These are phyloP conservation scores for Russula sp. DNA, from an alignment of 768 basidiomycete species.

Conservation along the genomic window DNA sequence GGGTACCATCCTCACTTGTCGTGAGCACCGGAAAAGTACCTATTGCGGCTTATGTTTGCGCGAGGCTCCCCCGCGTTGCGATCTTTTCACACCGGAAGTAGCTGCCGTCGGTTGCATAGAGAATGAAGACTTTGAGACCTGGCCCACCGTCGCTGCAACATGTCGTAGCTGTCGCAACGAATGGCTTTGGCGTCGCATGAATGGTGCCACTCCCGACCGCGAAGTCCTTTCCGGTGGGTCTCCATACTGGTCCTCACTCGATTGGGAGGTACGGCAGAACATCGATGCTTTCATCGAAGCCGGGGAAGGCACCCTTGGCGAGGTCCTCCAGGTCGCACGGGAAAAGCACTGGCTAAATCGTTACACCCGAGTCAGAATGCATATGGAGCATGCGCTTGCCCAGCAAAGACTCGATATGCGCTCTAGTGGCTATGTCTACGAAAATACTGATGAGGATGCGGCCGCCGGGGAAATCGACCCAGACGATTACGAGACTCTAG, in stretches of 20 bases:
- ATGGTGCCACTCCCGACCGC: slow-evolving; percentile 40
- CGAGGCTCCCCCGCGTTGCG: slow-evolving; percentile 45
- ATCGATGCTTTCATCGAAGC: slow-evolving; percentile 69
- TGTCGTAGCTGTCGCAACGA: slow-evolving; percentile 62
- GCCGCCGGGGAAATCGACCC: slow-evolving; percentile 16
- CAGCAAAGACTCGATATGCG: slow-evolving; percentile 37
- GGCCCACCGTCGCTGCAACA: slow-evolving; percentile 57
- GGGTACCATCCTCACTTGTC: slow-evolving; percentile 46
- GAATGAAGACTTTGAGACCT: slow-evolving; percentile 67
- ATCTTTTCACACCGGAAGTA: slow-evolving; percentile 21
- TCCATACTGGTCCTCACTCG: slow-evolving; percentile 29
- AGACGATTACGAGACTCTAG: slow-evolving; percentile 27
- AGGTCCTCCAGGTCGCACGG: slow-evolving; percentile 52
- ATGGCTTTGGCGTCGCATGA: slow-evolving; percentile 55
- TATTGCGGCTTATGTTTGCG: slow-evolving; percentile 67
- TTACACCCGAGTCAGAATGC: slow-evolving; percentile 56
- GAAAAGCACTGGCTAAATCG: slow-evolving; percentile 67
- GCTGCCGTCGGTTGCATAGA: slow-evolving; percentile 45
- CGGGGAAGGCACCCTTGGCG: slow-evolving; percentile 58
- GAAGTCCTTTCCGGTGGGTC: slow-evolving; percentile 47
- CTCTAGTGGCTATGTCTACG: slow-evolving; percentile 29
- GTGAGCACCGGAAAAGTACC: slow-evolving; percentile 53
- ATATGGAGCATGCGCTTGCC: slow-evolving; percentile 62
- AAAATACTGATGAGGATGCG: slow-evolving; percentile 27
- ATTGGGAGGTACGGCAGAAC: slow-evolving; percentile 62